Evolutionary conservation across 1,284 basidiomycete species (phyloP), one percentile per base, ranked within the genome.

Genomic region (Flammula alnicola): DNA sequence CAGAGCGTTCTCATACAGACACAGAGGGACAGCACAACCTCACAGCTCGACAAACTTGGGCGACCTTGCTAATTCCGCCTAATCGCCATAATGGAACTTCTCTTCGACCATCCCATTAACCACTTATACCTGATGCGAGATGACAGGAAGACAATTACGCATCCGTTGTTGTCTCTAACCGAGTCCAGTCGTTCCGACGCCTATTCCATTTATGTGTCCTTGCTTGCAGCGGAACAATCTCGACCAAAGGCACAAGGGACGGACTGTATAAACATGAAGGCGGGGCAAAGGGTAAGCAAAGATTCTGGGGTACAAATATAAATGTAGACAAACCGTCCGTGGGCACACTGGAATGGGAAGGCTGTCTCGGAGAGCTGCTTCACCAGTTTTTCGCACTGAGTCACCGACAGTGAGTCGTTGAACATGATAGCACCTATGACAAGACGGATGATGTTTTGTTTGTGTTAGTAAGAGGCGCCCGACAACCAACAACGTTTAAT

Each of bases 291-390:
- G 46, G 38, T 37, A 12, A 49, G 33, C 51, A 37, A 40, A 39
- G 25, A 36, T 33, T 49, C 16, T 36, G 36, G 29, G 27, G 37
- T 14, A 38, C 19, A 45, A 52, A 42, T 26, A 35, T 44, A 45
- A 43, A 45, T 14, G 11, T 29, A 33, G 40, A 64, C 77, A 48
- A 55, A 86, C 86, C 87, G 79, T 62, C 95, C 95, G 69, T 98
- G 95, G 12, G 95, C 95, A 70, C 95, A 98, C 63, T 91, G 90
- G 68, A 96, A 97, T 1, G 95, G 95, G 59, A 92, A 88, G 2
- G 79, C 76, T 1, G 92, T 91, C 50, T 78, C 64, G 3, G 84
- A 77, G 17, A 98, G 75, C 56, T 84, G 78, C 5, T 63, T 58
- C 29, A 98, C 73, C 31, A 98, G 78, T 23, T 77, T 75, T 57